Conservation (phyloP, 306 rosid genomes). For the Dalbergia oliveri region DNA sequence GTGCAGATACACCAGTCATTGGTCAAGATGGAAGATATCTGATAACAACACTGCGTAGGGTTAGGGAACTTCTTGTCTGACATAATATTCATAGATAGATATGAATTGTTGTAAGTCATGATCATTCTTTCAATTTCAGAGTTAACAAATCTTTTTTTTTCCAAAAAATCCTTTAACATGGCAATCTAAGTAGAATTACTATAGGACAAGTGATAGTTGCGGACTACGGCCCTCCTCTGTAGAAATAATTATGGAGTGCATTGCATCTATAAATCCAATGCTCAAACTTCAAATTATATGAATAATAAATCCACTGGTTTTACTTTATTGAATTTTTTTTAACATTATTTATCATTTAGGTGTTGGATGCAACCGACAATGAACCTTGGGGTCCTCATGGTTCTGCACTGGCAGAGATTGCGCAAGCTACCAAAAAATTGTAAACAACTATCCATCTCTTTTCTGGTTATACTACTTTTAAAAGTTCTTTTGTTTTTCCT, state of each 20-base stretch:
- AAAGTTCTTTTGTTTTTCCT: neutral
- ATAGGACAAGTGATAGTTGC: neutral
- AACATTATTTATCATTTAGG: constrained; percentile 58
- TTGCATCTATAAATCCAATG: neutral
- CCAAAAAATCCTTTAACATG: neutral
- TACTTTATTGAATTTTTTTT: constrained; percentile 20
- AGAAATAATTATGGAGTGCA: neutral
- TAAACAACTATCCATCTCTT: constrained; percentile 40
- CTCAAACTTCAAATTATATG: neutral
- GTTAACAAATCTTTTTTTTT: neutral
- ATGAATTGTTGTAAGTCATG: constrained; percentile 11
- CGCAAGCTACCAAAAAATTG: constrained; percentile 97
- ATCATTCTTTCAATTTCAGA: constrained; percentile 20
- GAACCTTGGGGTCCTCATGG: constrained; percentile 99
- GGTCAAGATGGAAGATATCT: constrained; percentile 8
- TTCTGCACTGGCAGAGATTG: constrained; percentile 88
- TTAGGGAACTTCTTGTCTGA: neutral
- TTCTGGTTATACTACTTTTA: constrained; percentile 6
- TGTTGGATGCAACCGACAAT: constrained; percentile 95
- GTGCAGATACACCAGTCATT: neutral
- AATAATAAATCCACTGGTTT: neutral
- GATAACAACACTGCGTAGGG: neutral
- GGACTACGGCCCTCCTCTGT: constrained; percentile 15
- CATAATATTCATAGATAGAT: constrained; percentile 3
- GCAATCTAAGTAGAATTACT: neutral